Conservation (phyloP, 768 basidiomycete species). For the Termitomyces sp. region DNA sequence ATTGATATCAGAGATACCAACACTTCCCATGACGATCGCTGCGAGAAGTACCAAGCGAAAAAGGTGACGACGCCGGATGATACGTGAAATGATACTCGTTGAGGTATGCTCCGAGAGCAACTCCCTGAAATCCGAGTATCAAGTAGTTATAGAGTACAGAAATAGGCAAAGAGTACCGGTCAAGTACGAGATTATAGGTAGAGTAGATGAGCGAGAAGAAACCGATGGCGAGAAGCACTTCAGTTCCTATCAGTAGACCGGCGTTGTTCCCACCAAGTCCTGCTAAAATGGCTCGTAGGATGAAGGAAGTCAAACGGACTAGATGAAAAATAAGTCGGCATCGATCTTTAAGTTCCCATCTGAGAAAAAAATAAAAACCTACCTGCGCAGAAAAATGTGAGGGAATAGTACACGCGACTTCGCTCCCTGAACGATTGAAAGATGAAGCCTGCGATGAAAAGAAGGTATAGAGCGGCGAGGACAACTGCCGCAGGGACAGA, state of each 20-base stretch:
- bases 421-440: constrained; percentile 14
- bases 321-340: background rate
- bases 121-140: background rate
- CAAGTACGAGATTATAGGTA: constrained; percentile 26
- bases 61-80: constrained; percentile 12
- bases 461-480: constrained; percentile 22
- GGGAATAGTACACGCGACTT: constrained; percentile 20
- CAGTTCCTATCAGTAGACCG: constrained; percentile 20
- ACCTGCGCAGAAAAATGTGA: constrained; percentile 24
- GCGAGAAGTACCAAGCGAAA: constrained; percentile 11
- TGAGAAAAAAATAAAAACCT: background rate
- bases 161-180: constrained; percentile 18
- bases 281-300: constrained; percentile 21
- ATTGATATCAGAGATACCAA: constrained; percentile 14
- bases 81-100: background rate
- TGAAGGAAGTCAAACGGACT: constrained; percentile 26
- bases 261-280: constrained; percentile 20
- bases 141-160: background rate
- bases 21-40: constrained; percentile 16
- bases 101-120: background rate
- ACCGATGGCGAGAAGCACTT: constrained; percentile 25
- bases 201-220: constrained; percentile 29
- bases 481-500: constrained; percentile 19
- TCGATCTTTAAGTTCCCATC: background rate
- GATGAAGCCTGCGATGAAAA: constrained; percentile 17